Evolutionary conservation across 768 basidiomycete species (phyloP).

Genomic region (Mycena latifolia): DNA sequence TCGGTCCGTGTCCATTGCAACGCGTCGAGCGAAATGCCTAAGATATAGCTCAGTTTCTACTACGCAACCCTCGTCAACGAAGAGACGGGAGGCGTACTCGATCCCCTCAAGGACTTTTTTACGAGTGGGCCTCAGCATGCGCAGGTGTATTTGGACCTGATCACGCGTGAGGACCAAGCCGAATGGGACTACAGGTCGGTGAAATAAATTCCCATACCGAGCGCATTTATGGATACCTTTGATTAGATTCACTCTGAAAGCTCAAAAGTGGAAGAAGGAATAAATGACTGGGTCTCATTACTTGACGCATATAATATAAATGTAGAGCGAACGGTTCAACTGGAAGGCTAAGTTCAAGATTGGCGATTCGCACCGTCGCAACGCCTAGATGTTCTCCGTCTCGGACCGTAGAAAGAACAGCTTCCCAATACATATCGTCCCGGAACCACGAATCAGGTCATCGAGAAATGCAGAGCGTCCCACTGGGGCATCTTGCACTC

Average conservation of each 20-base stretch:
- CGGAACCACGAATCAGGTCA: too few species aligned
- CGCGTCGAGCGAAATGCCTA: background rate
- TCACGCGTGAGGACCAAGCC: slow-evolving; percentile 35
- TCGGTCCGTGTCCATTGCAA: slow-evolving; percentile 38
- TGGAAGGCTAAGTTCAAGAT: too few species aligned
- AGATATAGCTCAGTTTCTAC: slow-evolving; percentile 45
- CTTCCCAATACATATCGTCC: too few species aligned
- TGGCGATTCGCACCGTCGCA: too few species aligned
- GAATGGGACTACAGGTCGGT: slow-evolving; percentile 32
- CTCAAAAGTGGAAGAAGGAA: slow-evolving; percentile 2
- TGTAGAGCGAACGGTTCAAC: too few species aligned
- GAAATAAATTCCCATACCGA: background rate
- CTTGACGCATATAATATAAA: too few species aligned
- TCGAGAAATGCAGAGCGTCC: background rate
- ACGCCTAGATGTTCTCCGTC: too few species aligned
- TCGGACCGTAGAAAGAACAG: too few species aligned
- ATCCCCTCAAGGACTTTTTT: slow-evolving; percentile 28
- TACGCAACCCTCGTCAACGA: slow-evolving; percentile 42
- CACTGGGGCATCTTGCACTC: background rate
- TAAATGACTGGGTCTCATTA: background rate
- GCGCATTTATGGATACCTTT: background rate
- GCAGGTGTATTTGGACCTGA: slow-evolving; percentile 43
- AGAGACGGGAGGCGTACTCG: slow-evolving; percentile 35
- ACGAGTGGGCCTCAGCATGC: slow-evolving; percentile 44
- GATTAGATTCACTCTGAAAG: slow-evolving; percentile 5